Base-by-base conservation (phyloP, 257 asterid genomes). In the Solanum peruvianum region DNA sequence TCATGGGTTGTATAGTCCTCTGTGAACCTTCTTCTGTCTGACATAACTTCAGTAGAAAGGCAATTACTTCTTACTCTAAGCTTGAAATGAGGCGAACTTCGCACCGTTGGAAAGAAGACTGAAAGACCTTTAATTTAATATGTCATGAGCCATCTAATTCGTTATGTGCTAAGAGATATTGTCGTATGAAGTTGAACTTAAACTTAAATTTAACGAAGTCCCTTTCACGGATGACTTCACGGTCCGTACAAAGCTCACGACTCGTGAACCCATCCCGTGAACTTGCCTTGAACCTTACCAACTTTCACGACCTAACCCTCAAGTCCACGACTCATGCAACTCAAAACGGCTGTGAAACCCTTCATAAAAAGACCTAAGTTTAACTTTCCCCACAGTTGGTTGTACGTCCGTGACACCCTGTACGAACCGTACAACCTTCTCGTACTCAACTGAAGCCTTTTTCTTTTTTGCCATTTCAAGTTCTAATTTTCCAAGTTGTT, bases 401-500 rank as follows among this genome's bases (percentile, higher is more conserved):
- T 52, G 62, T 16, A 52, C 23, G 23, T 9, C 9, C 0, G 4
- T 52, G 62, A 52, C n/a, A 16, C 11, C n/a, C n/a, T 16, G n/a
- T 16, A 52, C 4, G 62, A 1, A 6, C 62, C 4, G n/a, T 52
- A 52, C 62, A 15, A 49, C n/a, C 62, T 52, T 52, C 4, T 6
- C 7, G 23, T 52, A 16, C 7, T 16, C 23, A 52, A 52, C 62
- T 52, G 62, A 52, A 52, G 62, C 62, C 62, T 9, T 52, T 52
- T 52, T 52, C n/a, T 6, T 52, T 52, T 52, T 0, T 52, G 35
- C 62, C n/a, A 52, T 52, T 52, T 9, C n/a, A 52, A 52, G 62
- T 52, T 16, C 3, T 4, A 52, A 52, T 52, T 18, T 52, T 0
- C 0, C 4, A 0, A 52, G n/a, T n/a, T 52, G 62, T 52, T 52